phyloP scores from a whole-genome alignment of 306 rosid species.

The Corylus americana region DNA sequence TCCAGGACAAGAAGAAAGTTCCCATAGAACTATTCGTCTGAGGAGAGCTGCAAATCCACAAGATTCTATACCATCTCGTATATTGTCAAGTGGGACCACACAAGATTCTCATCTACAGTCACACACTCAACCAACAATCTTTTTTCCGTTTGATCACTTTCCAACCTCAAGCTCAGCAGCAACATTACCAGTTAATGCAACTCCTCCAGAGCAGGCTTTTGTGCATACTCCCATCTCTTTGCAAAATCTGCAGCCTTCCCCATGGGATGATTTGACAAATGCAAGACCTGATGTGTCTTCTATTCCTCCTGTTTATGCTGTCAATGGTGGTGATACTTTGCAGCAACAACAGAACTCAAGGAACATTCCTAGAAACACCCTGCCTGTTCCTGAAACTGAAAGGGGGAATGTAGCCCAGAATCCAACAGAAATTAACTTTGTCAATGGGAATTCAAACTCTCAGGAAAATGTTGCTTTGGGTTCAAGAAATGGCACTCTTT shows the following conservation, averaged over 20 bases:
- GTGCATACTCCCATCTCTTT: not conserved
- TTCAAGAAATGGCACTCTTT: not conserved
- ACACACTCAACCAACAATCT: not conserved
- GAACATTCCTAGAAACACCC: not conserved
- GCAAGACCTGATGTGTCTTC: not conserved
- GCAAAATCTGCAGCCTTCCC: conserved; percentile 2
- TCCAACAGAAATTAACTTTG: not conserved
- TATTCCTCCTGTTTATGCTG: not conserved
- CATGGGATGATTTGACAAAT: not conserved
- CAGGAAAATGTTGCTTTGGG: conserved; percentile 7
- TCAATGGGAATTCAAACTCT: conserved; percentile 18
- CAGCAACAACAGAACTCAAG: not conserved
- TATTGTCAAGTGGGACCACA: not conserved
- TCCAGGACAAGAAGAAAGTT: not conserved
- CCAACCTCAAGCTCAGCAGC: not conserved
- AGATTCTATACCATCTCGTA: not conserved
- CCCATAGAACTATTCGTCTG: not conserved
- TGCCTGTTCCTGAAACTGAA: conserved; percentile 8
- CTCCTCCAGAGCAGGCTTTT: not conserved
- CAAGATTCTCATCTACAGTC: not conserved
- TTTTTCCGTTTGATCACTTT: not conserved
- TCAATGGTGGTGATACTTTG: conserved; percentile 7
- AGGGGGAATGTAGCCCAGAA: not conserved
- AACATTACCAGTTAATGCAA: not conserved
- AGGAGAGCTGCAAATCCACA: conserved; percentile 15